phyloP scores from a whole-genome alignment of 345 rosid genomes.

The Citrus glauca region DNA sequence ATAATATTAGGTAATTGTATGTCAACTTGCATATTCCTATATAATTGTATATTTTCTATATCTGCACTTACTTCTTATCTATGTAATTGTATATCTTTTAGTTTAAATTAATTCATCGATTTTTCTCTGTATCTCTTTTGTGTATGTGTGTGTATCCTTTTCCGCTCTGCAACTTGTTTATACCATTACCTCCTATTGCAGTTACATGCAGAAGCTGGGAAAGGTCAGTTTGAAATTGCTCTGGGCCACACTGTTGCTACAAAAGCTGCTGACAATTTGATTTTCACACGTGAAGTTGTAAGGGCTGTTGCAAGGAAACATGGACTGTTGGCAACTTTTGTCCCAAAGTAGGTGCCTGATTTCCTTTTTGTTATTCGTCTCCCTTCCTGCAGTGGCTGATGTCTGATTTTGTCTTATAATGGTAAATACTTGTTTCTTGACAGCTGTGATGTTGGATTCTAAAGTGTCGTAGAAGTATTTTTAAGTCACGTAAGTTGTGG shows the following conservation, averaged over 20 bases:
- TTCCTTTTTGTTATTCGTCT: neutral
- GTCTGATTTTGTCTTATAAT: constrained; percentile 3
- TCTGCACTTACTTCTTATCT: neutral
- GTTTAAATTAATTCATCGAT: neutral
- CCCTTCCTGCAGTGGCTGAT: constrained; percentile 26
- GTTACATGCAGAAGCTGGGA: constrained; percentile 90
- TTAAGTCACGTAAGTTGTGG: neutral
- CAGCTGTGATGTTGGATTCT: neutral
- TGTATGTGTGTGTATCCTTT: neutral
- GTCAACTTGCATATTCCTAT: neutral
- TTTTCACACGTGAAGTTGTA: constrained; percentile 75
- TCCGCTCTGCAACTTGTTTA: neutral
- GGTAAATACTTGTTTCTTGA: neutral
- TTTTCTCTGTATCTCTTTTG: neutral
- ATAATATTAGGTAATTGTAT: neutral
- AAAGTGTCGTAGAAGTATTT: neutral
- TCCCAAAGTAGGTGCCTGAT: constrained; percentile 69
- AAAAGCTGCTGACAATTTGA: constrained; percentile 76
- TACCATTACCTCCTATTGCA: constrained; percentile 17
- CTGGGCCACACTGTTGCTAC: constrained; percentile 53
- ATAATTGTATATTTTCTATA: neutral
- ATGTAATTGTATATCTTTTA: neutral
- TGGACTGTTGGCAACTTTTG: constrained; percentile 77
- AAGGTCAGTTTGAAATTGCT: constrained; percentile 87
- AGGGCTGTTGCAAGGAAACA: constrained; percentile 82